Percentiles rank a stretch among this genome's conserved stretches.
phyloP scores from a whole-genome alignment of 2,329 filamentous ascomycete genomes.

The Decorospora gaudefroyi region DNA sequence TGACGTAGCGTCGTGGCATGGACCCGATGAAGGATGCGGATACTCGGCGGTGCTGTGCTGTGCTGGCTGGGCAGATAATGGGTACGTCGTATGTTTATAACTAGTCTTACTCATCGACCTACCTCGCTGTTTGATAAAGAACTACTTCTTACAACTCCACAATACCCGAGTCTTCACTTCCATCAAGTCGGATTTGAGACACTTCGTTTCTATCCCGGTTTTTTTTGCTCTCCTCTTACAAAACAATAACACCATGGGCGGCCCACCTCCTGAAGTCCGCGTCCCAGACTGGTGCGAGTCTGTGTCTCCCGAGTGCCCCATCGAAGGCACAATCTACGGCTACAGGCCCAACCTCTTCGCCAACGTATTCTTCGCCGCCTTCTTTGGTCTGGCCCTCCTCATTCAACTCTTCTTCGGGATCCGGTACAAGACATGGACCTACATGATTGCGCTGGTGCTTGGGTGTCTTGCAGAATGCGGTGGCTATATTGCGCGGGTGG shows the following conservation, averaged over 20 bases:
- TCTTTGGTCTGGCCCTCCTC: constrained; percentile 56
- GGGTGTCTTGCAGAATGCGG: constrained; percentile 57
- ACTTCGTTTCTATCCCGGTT: neutral
- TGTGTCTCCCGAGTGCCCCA: constrained; percentile 49
- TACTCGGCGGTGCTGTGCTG: no score
- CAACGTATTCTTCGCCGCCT: constrained; percentile 56
- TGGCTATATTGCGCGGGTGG: constrained; percentile 61
- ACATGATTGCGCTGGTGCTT: constrained; percentile 53
- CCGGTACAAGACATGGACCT: constrained; percentile 59
- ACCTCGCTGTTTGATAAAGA: no score
- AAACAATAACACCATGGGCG: neutral
- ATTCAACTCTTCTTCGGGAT: constrained; percentile 56
- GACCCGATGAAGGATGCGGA: no score
- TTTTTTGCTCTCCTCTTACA: neutral
- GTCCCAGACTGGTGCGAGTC: no score
- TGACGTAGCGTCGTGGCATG: no score
- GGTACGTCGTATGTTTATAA: no score
- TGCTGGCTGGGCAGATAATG: no score
- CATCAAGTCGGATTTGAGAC: no score
- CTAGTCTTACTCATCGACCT: no score
- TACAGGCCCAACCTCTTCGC: constrained; percentile 57
- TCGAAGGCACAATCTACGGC: constrained; percentile 56
- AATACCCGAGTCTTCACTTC: no score
- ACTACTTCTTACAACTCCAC: no score
- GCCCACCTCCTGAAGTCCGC: no score